phyloP scores from a whole-genome alignment of 2,329 filamentous ascomycete genomes.

The Neoscytalidium dimidiatum region DNA sequence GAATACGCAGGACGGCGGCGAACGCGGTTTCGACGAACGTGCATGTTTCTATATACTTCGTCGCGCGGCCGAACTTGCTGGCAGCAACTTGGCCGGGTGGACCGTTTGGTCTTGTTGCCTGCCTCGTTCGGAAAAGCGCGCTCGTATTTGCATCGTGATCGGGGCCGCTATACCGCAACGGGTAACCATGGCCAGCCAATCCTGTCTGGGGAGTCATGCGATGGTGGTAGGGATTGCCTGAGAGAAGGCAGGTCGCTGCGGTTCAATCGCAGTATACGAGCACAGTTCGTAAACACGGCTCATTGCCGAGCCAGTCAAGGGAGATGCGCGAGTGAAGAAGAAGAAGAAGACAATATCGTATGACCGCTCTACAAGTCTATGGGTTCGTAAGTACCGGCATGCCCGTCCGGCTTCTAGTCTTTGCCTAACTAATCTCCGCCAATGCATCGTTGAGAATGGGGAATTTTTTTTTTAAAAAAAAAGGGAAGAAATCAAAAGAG shows the following conservation, averaged over 20 bases:
- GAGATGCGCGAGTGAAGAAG: not conserved
- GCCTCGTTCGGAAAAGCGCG: not conserved
- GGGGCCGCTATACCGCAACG: not conserved
- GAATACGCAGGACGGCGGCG: too few relatives aligned
- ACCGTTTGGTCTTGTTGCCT: not conserved
- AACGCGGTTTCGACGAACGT: not conserved
- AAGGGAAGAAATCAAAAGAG: too few relatives aligned
- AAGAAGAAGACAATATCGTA: too few relatives aligned
- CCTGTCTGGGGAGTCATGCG: not conserved
- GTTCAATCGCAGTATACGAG: too few relatives aligned
- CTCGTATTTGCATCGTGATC: not conserved
- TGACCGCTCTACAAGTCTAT: too few relatives aligned
- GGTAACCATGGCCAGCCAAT: not conserved
- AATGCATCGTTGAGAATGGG: too few relatives aligned
- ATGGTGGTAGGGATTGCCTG: not conserved
- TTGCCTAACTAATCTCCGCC: too few relatives aligned
- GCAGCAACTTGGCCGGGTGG: not conserved
- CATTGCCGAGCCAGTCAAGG: too few relatives aligned
- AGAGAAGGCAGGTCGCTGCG: not conserved
- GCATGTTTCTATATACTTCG: not conserved
- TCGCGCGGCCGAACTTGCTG: not conserved
- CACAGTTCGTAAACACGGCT: too few relatives aligned
- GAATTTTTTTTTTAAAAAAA: too few relatives aligned
- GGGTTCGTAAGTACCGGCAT: too few relatives aligned
- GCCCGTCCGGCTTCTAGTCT: too few relatives aligned